Evolutionary conservation across 179 eudicot genomes (phyloP).

Genomic region (Silene vulgaris): DNA sequence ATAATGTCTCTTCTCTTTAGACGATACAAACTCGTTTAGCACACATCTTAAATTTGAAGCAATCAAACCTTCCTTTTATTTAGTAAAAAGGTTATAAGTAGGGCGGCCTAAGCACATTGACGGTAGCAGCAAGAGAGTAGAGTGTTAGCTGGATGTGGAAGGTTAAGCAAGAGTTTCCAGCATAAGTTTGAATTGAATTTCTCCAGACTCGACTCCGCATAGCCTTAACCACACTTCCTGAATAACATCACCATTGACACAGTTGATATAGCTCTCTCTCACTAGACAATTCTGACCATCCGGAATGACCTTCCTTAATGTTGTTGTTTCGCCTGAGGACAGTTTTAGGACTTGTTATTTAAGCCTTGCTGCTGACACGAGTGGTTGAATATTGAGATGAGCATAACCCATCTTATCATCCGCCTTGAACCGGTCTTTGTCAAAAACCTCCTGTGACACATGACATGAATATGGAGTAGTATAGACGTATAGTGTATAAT

Average conservation of each 20-base stretch:
- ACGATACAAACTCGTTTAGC: too few relatives aligned
- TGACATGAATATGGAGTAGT: neutral
- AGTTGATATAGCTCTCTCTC: slow-evolving; percentile 50
- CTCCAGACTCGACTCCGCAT: slow-evolving; percentile 62
- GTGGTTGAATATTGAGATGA: slow-evolving; percentile 52
- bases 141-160: slow-evolving; percentile 4
- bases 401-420: slow-evolving; percentile 80
- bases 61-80: too few relatives aligned
- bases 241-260: slow-evolving; percentile 42
- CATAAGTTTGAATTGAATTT: slow-evolving; percentile 52
- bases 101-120: too few relatives aligned
- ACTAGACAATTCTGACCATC: slow-evolving; percentile 55
- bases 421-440: slow-evolving; percentile 68
- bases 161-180: slow-evolving; percentile 26
- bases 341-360: slow-evolving; percentile 50
- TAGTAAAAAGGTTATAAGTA: too few relatives aligned
- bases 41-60: too few relatives aligned
- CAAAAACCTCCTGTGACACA: slow-evolving; percentile 51
- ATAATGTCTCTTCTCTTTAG: too few relatives aligned
- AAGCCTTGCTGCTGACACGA: slow-evolving; percentile 53
- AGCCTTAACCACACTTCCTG: slow-evolving; percentile 72
- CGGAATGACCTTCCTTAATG: slow-evolving; percentile 57
- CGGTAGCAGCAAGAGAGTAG: too few relatives aligned
- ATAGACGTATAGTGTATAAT: slow-evolving; percentile 12
- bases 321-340: slow-evolving; percentile 40